Evolutionary conservation across 2,329 filamentous ascomycete genomes (phyloP), one percentile per base, ranked within the genome.

Genomic region (Penicillium sp.): DNA sequence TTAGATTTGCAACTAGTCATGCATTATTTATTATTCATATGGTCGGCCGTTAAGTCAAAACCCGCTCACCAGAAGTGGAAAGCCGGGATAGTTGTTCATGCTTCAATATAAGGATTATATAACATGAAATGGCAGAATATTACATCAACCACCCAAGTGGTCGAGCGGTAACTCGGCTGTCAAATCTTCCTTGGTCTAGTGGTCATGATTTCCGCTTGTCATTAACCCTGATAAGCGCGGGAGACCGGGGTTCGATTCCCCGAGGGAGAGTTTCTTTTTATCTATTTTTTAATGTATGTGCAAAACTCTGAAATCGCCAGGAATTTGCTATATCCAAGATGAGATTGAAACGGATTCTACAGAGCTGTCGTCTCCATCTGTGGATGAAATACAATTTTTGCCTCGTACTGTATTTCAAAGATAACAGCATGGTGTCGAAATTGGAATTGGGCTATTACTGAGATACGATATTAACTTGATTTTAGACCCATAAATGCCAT

Each of bases 131-230:
- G 8, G 8, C 3, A 11, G 1, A 5, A 2, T 8, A n/a, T 14
- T 6, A 3, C 39, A 52, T 55, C 54, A 55, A 54, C 50, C 53
- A 58, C 36, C 55, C 56, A 58, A 59, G 53, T 58, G 56, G 56
- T 34, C 55, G 55, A 59, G 56, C 50, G 46, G 56, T 57, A 58
- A 59, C 56, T 59, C 53, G 27, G 18, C 40, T 47, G 53, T 43
- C 34, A 13, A 24, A 47, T 59, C 57, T 59, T 59, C 57, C 57
- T 59, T 66, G 64, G 64, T 66, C 63, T 67, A 67, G 65, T 67
- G 63, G 64, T 67, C 63, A 66, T 67, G 64, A 66, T 66, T 62
- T 67, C 64, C 65, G 64, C 63, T 66, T 67, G 63, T 66, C 64
- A 66, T 50, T 56, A 60, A 50, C 5, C 55, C 52, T 36, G 49